Evolutionary conservation across 2,329 filamentous ascomycete species (phyloP).

Genomic region (Elsinoe arachidis): DNA sequence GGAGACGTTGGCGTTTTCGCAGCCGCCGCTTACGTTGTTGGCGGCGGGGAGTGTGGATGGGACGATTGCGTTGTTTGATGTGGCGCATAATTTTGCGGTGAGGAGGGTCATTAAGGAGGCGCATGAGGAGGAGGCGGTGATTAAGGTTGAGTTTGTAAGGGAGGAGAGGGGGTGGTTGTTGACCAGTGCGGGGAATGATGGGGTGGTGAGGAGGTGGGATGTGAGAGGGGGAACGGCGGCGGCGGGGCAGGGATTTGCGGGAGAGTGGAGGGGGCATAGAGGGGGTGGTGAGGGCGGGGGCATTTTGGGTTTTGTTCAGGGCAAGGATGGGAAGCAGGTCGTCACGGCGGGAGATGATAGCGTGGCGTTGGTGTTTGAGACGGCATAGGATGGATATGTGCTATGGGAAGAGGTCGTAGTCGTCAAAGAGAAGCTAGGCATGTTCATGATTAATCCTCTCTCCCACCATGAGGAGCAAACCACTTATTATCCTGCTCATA

Average conservation of each 20-base stretch:
- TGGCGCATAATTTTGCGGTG: constrained; percentile 76
- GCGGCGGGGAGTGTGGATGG: constrained; percentile 58
- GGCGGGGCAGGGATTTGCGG: constrained; percentile 60
- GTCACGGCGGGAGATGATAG: constrained; percentile 88
- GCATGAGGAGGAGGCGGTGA: constrained; percentile 81
- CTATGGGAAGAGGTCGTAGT: constrained; percentile 6
- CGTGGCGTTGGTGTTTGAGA: constrained; percentile 57
- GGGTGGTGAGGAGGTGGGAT: constrained; percentile 85
- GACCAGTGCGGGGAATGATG: constrained; percentile 86
- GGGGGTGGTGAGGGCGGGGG: constrained; percentile 80
- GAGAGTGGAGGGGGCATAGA: constrained; percentile 85
- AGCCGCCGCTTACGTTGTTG: constrained; percentile 52
- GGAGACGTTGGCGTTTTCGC: constrained; percentile 62
- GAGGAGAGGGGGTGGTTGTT: constrained; percentile 52
- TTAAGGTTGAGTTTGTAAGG: constrained; percentile 81
- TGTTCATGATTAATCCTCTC: not conserved
- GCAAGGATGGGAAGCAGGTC: constrained; percentile 61
- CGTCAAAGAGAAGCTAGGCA: not conserved
- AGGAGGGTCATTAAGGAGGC: constrained; percentile 71
- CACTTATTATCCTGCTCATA: constrained; percentile 18
- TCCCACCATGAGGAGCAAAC: not conserved
- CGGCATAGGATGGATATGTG: constrained; percentile 12
- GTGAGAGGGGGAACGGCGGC: constrained; percentile 57
- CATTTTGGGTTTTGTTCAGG: constrained; percentile 82
- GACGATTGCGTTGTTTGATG: constrained; percentile 77